Evolutionary conservation across 345 rosid genomes (phyloP), one percentile per base, ranked within the genome.

Genomic region (Hirschfeldia incana): DNA sequence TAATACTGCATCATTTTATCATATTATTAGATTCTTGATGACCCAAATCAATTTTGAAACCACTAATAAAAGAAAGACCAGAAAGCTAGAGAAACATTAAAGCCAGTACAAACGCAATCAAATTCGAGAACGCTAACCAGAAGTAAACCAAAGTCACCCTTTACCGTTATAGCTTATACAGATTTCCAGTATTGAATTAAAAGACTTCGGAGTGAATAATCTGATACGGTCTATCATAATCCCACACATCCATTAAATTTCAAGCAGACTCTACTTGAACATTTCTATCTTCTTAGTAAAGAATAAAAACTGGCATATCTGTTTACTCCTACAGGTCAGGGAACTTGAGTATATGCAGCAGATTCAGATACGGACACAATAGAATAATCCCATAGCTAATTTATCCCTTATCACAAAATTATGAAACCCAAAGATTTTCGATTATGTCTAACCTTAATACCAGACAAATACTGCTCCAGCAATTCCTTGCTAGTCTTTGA

Each of bases 401-500:
- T 17, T 39, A 13, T 73, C 63, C 32, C 55, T 65, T 65, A 32
- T 30, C 51, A 72, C 53, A 58, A 8, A 58, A 73, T 28, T 57
- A 13, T 12, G 27, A 62, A 79, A 37, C 46, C 39, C 51, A 49
- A 51, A 10, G 74, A 57, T 44, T 30, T 61, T 13, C 5, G 46
- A 36, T 74, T 46, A 75, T 33, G 70, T 37, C 74, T 81, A 53
- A 94, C 98, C 98, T 92, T 89, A 77, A 94, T 83, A 72, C 96
- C 97, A 33, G 93, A 87, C 70, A 92, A 60, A 80, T 88, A 94
- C 80, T 87, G 91, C 71, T 90, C 88, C 83, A 94, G 75, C 82
- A 86, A 78, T 75, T 89, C 96, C 78, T 84, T 87, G 80, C 85
- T 85, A 74, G 44, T 77, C 89, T 82, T 83, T 69, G 82, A 76